Base-by-base conservation (phyloP, 208 protist genomes). In the Trypanosoma caninum region DNA sequence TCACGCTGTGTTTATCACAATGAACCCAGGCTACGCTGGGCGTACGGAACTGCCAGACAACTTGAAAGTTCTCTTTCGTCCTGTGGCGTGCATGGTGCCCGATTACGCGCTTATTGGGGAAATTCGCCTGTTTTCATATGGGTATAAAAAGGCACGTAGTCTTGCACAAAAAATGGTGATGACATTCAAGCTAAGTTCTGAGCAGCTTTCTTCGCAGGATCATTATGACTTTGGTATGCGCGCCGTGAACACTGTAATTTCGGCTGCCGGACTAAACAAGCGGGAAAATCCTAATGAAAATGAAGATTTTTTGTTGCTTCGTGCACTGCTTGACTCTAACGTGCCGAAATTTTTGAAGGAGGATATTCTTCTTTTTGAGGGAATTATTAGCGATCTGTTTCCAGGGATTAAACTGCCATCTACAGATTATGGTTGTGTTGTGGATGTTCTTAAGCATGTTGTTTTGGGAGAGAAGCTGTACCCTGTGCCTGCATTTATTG, bases 171-270 rank as follows among this genome's bases (percentile, higher is more conserved):
- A 99, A 84, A 99, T 99, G 92, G 95, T 98, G 44, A 94, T 96
- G 74, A 98, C 97, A 23, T 99, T 99, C 78, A 97, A 97, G 66
- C 82, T 99, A 14, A 98, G 94, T 65, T 98, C 95, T 22, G 97
- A 99, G 83, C 97, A 99, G 82, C 84, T 99, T 4, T 98, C 93
- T 5, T 97, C 91, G 48, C 98, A 99, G 83, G 90, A 98, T 60
- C 97, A 99, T 82, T 99, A 99, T 78, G 98, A 99, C 55, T 99
- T 99, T 73, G 98, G 97, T 68, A 99, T 99, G 98, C 90, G 98
- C 59, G 98, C 97, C n/a, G 98, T 99, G 37, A 99, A 99, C 83
- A 98, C 97, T 9, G 97, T 99, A 45, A 99, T 99, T 64, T 96
- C 91, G 0, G 93, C 96, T n/a, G 98, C 98, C 22, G 98, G 98